Percentiles rank a stretch among this genome's conserved stretches.
Evolutionary conservation across 345 rosid species (phyloP).

Genomic region (Bretschneidera sinensis): DNA sequence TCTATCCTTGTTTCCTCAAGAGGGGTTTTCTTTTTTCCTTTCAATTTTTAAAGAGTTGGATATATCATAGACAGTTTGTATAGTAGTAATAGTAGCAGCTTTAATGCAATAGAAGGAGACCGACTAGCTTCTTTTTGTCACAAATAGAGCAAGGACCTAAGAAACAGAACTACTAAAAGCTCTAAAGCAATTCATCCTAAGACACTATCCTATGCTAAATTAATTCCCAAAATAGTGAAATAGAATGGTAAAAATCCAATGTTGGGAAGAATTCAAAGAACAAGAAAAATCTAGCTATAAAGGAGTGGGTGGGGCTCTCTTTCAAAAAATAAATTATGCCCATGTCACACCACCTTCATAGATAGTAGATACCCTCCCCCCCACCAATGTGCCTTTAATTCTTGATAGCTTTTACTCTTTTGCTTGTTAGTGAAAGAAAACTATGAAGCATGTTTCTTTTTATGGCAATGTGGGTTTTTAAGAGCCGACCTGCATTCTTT

Average conservation of each 20-base stretch:
- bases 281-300: background rate
- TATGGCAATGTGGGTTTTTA: conserved; percentile 15
- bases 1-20: conserved; percentile 38
- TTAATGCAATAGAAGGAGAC: too few species aligned
- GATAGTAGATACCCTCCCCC: too few species aligned
- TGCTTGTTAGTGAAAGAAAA: conserved; percentile 18
- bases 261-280: conserved; percentile 10
- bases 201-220: too few species aligned
- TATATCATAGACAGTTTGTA: conserved; percentile 6
- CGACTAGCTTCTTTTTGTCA: conserved; percentile 16
- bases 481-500: conserved; percentile 18
- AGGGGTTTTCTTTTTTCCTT: conserved; percentile 17
- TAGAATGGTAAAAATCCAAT: background rate
- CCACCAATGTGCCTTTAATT: conserved; percentile 16
- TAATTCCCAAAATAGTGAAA: background rate
- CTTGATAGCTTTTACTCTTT: background rate
- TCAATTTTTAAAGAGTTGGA: conserved; percentile 5
- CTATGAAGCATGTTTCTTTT: conserved; percentile 21
- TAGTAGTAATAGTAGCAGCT: too few species aligned
- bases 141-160: too few species aligned
- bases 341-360: too few species aligned
- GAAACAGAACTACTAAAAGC: too few species aligned
- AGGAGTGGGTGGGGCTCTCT: background rate
- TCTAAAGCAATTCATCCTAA: too few species aligned
- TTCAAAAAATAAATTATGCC: background rate